Evolutionary conservation across 2,329 filamentous ascomycete genomes (phyloP).

Genomic region (Aureobasidium sp.): DNA sequence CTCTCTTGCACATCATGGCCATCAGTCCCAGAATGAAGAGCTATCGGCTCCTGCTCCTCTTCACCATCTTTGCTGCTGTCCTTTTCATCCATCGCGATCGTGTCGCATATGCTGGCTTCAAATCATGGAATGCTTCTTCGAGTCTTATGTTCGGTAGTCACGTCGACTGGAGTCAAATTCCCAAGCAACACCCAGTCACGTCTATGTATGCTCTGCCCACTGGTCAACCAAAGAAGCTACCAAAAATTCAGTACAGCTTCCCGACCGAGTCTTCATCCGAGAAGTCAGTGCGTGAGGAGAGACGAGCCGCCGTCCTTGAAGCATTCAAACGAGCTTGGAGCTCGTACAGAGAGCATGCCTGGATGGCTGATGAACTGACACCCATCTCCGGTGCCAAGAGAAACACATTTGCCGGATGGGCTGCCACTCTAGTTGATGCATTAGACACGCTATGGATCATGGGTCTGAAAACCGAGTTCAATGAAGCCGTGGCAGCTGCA

Average conservation of each 20-base stretch:
- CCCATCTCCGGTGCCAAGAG: slow-evolving; percentile 47
- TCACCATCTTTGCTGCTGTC: slow-evolving; percentile 7
- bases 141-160: neutral
- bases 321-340: slow-evolving; percentile 37
- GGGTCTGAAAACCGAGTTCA: slow-evolving; percentile 46
- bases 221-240: slow-evolving; percentile 28
- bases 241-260: slow-evolving; percentile 35
- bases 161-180: slow-evolving; percentile 30
- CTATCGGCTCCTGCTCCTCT: slow-evolving; percentile 11
- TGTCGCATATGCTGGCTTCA: slow-evolving; percentile 9
- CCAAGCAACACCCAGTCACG: slow-evolving; percentile 31
- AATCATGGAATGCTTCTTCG: neutral
- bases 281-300: slow-evolving; percentile 25
- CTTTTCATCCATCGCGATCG: slow-evolving; percentile 12
- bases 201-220: slow-evolving; percentile 30
- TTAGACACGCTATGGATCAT: slow-evolving; percentile 67
- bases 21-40: slow-evolving; percentile 1
- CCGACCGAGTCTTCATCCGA: slow-evolving; percentile 24
- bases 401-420: slow-evolving; percentile 86
- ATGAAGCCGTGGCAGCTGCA: slow-evolving; percentile 35
- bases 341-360: slow-evolving; percentile 35
- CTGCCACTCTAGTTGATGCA: slow-evolving; percentile 72
- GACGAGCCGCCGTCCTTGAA: slow-evolving; percentile 30
- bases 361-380: slow-evolving; percentile 42
- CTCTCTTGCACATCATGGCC: neutral